Base-by-base conservation (phyloP, 208 protist genomes). In the Zelonia costaricensis region DNA sequence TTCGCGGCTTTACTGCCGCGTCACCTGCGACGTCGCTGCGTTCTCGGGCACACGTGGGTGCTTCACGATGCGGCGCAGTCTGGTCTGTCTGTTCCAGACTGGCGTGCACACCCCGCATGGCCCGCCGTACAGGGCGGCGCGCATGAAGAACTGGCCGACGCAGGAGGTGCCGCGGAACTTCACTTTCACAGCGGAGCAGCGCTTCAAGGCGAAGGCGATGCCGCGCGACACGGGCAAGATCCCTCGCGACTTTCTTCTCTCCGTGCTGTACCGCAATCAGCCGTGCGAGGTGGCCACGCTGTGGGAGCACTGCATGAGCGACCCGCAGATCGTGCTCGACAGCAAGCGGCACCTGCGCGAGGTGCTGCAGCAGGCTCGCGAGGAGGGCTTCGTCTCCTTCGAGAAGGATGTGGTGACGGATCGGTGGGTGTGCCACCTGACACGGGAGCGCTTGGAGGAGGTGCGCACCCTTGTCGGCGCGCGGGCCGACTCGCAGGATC, bases 301-400 rank as follows among this genome's bases (percentile, higher is more conserved):
- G 18, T 96, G 91, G 91, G 74, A 86, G 64, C 51, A 82, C 42
- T 96, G 91, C 77, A 80, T 76, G 30, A 60, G 62, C 15, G 91
- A 94, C 60, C 80, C 91, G 13, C 78, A 80, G 46, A 90, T 85
- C 33, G 88, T 94, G n/a, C 81, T 96, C 1, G 91, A 96, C 62
- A 94, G 88, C 74, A 94, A 93, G 67, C 65, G 81, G n/a, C 91
- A 96, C 62, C 83, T 96, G 55, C 88, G 91, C 40, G 78, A 88
- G 33, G 91, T 96, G 31, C 76, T 94, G 43, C 77, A 92, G 57
- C 91, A 96, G 73, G 81, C 86, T 28, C 69, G 91, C 20, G 76
- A 62, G n/a, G 91, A 96, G 71, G 88, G 88, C 27, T 96, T 92
- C 30, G 64, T 96, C 18, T 90, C 60, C 30, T 96, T 96, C 62